A percentile compares a stretch with the other conserved stretches of the same genome.
phyloP scores from a whole-genome alignment of 116 monocot genomes.

The Papilionanthe hybrid region DNA sequence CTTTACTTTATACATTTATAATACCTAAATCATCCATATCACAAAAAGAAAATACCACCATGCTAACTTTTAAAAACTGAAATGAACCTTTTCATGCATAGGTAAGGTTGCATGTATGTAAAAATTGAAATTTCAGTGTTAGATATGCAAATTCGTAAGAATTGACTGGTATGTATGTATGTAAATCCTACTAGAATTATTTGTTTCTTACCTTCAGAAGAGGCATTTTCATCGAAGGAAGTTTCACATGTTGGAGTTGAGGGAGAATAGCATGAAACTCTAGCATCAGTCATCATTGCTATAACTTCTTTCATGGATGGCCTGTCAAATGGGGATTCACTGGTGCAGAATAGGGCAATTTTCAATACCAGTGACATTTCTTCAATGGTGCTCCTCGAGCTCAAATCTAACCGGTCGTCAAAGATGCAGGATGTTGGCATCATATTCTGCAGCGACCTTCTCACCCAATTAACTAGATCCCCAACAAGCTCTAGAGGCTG shows the following conservation, averaged over 20 bases:
- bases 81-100: too few species aligned
- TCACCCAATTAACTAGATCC: slow-evolving; percentile 72
- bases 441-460: slow-evolving; percentile 35
- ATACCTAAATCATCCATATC: too few species aligned
- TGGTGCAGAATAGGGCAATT: slow-evolving; percentile 83
- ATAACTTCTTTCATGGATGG: slow-evolving; percentile 87
- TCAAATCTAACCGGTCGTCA: slow-evolving; percentile 53
- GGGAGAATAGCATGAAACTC: slow-evolving; percentile 27
- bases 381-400: slow-evolving; percentile 35
- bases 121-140: too few species aligned
- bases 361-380: slow-evolving; percentile 70
- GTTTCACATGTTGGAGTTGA: slow-evolving; percentile 44
- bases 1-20: too few species aligned
- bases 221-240: slow-evolving; percentile 28
- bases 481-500: slow-evolving; percentile 75
- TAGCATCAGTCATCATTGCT: slow-evolving; percentile 67
- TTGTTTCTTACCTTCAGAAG: slow-evolving; percentile 30
- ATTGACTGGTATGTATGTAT: too few species aligned
- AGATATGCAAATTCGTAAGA: too few species aligned
- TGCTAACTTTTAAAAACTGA: too few species aligned
- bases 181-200: neutral
- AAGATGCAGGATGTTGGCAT: slow-evolving; percentile 25
- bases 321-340: slow-evolving; percentile 68
- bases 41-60: too few species aligned
- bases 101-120: too few species aligned